A percentile compares a stretch with the other conserved stretches of the same genome.
phyloP scores from a whole-genome alignment of 164 flowering plant species.

The Berberis thunbergii region DNA sequence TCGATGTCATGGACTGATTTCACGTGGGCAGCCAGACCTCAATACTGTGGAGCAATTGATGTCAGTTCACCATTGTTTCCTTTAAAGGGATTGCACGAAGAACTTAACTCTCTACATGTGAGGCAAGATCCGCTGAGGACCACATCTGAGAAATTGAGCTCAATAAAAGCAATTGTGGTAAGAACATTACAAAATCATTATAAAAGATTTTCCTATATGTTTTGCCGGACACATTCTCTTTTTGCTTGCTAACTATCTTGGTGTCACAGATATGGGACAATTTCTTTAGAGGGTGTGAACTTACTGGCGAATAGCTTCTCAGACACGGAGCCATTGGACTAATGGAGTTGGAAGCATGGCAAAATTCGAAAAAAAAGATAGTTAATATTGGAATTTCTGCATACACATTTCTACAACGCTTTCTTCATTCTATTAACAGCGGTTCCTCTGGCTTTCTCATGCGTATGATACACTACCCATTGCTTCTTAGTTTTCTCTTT shows the following conservation, averaged over 20 bases:
- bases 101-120: constrained; percentile 6
- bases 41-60: constrained; percentile 13
- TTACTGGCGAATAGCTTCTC: constrained; percentile 24
- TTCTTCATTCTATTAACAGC: constrained; percentile 29
- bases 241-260: constrained; percentile 1
- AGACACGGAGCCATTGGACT: constrained; percentile 18
- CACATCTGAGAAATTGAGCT: constrained; percentile 20
- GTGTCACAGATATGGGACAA: constrained; percentile 25
- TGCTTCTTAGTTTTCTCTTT: neutral
- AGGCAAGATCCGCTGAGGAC: constrained; percentile 20
- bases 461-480: constrained; percentile 19
- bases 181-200: neutral
- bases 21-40: constrained; percentile 25
- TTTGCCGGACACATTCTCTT: neutral
- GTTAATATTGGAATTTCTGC: constrained; percentile 29
- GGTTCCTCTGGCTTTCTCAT: constrained; percentile 33
- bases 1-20: constrained; percentile 11
- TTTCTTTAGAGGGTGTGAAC: constrained; percentile 24
- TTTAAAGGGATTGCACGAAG: constrained; percentile 17
- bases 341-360: constrained; percentile 24
- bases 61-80: constrained; percentile 10
- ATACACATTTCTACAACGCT: constrained; percentile 27
- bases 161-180: constrained; percentile 25
- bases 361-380: constrained; percentile 29
- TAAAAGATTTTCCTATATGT: neutral